Base-by-base conservation (phyloP, 305 asterid genomes). In the Fraxinus ornus region DNA sequence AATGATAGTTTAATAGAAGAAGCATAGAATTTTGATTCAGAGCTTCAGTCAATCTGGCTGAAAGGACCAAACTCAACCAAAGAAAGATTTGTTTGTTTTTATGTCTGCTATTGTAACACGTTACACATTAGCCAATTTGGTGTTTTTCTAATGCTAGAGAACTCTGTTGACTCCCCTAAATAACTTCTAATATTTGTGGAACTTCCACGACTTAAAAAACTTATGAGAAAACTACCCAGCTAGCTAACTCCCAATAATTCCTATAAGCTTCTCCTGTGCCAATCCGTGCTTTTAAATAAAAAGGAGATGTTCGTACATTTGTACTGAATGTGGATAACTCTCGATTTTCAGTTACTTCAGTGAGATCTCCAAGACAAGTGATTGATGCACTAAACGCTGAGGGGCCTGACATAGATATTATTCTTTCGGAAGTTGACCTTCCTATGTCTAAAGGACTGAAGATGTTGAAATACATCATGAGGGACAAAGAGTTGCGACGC, bases 341-440 rank as follows among this genome's bases (percentile, higher is more conserved):
- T 78, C 85, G 77, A 57, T 76, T 86, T 88, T 52, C 93, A 94
- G 98, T 92, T 84, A 92, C 92, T 78, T 86, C 87, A 26, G 98
- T 90, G 73, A 91, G 89, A 84, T 94, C 98, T 15, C 97, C 97
- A 7, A 91, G 97, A 71, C 96, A 94, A 77, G 92, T 94, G 68
- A 87, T 92, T 76, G 95, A 93, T 90, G 98, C 97, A 76, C 86
- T 94, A 85, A 92, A 92, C 75, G 96, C 96, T 0, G 95, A 88
- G 89, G 96, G 94, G 71, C 92, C 94, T 68, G 93, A 94, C 37
- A 90, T 93, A 60, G 98, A 94, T 85, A 90, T 94, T 52, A 94
- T 94, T 79, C 97, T 94, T 68, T 92, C 95, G 55, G 98, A 94
- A 84, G 91, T 94, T 74, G 96, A 92, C 89, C 92, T 94, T 79